Evolutionary conservation across 805 yeast species (phyloP), one percentile per base, ranked within the genome.

Genomic region (Teunomyces funiuensis): DNA sequence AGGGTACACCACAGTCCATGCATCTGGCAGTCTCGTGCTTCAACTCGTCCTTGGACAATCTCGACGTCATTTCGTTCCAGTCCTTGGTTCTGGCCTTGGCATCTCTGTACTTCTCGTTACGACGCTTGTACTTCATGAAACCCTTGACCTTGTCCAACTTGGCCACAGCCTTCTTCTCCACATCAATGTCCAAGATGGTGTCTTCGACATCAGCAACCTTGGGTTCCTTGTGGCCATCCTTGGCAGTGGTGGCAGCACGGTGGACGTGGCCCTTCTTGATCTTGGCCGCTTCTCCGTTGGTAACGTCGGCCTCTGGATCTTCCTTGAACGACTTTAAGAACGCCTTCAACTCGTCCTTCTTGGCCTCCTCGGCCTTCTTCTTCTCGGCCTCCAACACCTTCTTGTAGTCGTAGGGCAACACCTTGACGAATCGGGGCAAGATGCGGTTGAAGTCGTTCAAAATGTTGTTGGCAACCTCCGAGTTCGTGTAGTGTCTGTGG

Each of bases 1-100:
- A 91, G 44, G 99, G 99, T 55, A 93, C 95, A 74, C 99, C 99
- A 76, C 99, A 91, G 69, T 91, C 98, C 96, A 93, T 91, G 77
- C 99, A 91, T 67, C 99, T 82, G 11, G 98, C 97, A 44, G 98
- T 87, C 73, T 91, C 97, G 62, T 77, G 79, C 62, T 82, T 79
- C 58, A 91, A 83, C 52, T 93, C 98, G 39, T 85, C 89, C 66
- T 87, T 85, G 43, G 88, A 73, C 54, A 91, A 74, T 42, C 96
- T 80, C 10, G 80, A 69, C 9, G 95, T 82, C 63, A 91, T 76
- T 69, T 91, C 98, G 50, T 84, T 79, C 98, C 98, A 93, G 67
- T 93, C 97, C 55, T 77, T 76, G 42, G 88, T 74, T 66, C 99
- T 82, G 19, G 79, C 65, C 58, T 79, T 76, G 18, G 93, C 80